Evolutionary conservation across 106 monocot species (phyloP).

Genomic region (Dendrobium officinale): DNA sequence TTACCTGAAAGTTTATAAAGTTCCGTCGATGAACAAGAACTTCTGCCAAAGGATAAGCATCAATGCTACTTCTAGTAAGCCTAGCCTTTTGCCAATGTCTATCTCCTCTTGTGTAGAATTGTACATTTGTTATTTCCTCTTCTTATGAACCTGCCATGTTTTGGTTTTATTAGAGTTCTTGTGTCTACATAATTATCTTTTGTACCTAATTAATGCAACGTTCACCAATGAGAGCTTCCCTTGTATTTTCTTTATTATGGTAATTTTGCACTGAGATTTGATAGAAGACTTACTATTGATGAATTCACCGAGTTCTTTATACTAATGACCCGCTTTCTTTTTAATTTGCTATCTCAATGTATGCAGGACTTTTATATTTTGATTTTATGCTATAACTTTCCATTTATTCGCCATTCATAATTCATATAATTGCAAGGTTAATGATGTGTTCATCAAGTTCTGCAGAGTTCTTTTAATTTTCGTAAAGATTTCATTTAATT

Average conservation of each 20-base stretch:
- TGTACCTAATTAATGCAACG: background rate
- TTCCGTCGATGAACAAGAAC: background rate
- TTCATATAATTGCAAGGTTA: background rate
- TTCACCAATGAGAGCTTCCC: background rate
- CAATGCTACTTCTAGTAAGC: slow-evolving; percentile 5
- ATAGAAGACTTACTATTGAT: background rate
- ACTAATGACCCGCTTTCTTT: background rate
- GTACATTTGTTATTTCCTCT: background rate
- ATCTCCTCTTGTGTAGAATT: background rate
- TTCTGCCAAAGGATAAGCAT: background rate
- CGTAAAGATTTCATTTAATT: slow-evolving; percentile 17
- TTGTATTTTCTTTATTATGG: background rate
- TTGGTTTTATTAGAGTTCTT: background rate
- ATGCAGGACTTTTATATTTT: background rate
- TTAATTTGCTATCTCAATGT: background rate
- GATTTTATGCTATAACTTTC: background rate
- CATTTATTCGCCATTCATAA: background rate
- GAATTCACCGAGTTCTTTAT: background rate
- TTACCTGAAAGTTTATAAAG: background rate
- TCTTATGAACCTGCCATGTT: background rate
- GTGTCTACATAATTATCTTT: background rate
- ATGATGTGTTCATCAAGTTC: background rate
- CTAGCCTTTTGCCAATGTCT: background rate
- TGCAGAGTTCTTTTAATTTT: background rate
- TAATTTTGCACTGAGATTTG: background rate